Evolutionary conservation across 2,329 filamentous ascomycete genomes (phyloP).

Genomic region (Drechslerella stenobrocha): DNA sequence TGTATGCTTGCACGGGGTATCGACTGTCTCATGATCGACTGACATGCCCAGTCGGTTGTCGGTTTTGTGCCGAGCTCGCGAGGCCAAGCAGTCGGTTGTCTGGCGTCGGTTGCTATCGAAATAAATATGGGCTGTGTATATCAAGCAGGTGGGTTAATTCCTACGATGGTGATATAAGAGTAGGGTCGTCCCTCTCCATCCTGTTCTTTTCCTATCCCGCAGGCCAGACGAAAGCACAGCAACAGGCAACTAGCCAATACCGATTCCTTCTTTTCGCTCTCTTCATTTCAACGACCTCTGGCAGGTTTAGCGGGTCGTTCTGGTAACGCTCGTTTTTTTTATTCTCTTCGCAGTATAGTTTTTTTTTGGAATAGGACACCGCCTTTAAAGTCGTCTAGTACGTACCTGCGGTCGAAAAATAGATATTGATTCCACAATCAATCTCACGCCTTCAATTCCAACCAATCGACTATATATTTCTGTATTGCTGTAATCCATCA

Average conservation of each 20-base stretch:
- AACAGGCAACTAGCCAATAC: background rate
- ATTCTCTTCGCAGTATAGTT: background rate
- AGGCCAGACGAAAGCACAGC: background rate
- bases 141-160: too few species aligned
- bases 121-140: too few species aligned
- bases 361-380: background rate
- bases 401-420: background rate
- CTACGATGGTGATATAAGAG: background rate
- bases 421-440: background rate
- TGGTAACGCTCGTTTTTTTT: conserved; percentile 2
- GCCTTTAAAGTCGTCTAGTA: background rate
- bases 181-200: background rate
- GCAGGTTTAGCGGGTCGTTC: background rate
- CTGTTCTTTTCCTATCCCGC: background rate
- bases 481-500: too few species aligned
- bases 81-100: too few species aligned
- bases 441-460: too few species aligned
- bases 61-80: too few species aligned
- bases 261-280: background rate
- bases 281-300: background rate
- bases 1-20: too few species aligned
- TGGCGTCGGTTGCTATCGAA: too few species aligned
- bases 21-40: too few species aligned
- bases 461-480: too few species aligned
- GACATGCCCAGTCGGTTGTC: too few species aligned